Percentiles rank a stretch among this genome's conserved stretches.
Conservation (phyloP, 352 stramenopile species). For the Phytophthora macrochlamydospora region DNA sequence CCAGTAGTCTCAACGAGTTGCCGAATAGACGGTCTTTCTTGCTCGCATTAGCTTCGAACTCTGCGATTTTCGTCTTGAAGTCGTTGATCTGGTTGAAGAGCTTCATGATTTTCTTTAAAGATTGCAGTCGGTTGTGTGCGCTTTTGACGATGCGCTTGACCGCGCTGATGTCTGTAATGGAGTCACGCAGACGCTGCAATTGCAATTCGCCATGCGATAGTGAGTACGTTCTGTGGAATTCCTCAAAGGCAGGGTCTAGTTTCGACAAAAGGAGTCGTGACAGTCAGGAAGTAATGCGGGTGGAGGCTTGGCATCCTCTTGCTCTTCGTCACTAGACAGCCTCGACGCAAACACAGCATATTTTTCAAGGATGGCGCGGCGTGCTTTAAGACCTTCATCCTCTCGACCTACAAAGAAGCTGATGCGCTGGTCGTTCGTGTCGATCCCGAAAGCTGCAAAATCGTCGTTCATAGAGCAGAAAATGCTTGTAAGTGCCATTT, state of each 20-base stretch:
- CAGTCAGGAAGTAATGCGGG: not conserved
- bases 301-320: not conserved
- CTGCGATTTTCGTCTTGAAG: slow-evolving; percentile 77
- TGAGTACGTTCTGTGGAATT: slow-evolving; percentile 53
- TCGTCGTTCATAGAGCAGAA: slow-evolving; percentile 71
- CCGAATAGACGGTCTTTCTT: slow-evolving; percentile 78
- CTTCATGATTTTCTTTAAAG: slow-evolving; percentile 82
- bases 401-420: slow-evolving; percentile 78
- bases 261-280: slow-evolving; percentile 53
- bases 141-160: slow-evolving; percentile 55
- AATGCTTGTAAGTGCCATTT: slow-evolving; percentile 47
- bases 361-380: slow-evolving; percentile 52
- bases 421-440: slow-evolving; percentile 59
- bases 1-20: slow-evolving; percentile 69
- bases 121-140: slow-evolving; percentile 65
- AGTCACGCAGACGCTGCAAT: slow-evolving; percentile 47
- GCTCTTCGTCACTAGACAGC: slow-evolving; percentile 10
- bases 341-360: slow-evolving; percentile 42
- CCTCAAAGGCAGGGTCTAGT: slow-evolving; percentile 56
- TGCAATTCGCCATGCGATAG: slow-evolving; percentile 41
- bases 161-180: slow-evolving; percentile 47
- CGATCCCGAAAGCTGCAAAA: slow-evolving; percentile 77
- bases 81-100: slow-evolving; percentile 70
- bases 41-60: slow-evolving; percentile 76
- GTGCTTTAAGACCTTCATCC: slow-evolving; percentile 37